Percentiles rank a stretch among this genome's conserved stretches.
phyloP scores from a whole-genome alignment of 2,329 filamentous ascomycete genomes.

The Fusarium sp. region DNA sequence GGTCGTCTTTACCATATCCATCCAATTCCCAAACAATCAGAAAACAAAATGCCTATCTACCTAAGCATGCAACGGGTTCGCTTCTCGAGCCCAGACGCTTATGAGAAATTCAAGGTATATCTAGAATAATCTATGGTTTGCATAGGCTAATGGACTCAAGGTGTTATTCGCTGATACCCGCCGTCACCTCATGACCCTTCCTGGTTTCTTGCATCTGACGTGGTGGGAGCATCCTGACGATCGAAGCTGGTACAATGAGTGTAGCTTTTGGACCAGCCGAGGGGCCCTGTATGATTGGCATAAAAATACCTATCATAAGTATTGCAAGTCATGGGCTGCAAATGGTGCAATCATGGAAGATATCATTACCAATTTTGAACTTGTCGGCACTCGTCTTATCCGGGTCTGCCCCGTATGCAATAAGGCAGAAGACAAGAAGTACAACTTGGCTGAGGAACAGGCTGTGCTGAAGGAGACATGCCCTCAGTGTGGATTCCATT shows the following conservation, averaged over 20 bases:
- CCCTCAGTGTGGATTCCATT: conserved; percentile 34
- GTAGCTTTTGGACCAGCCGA: conserved; percentile 35
- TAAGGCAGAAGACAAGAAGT: conserved; percentile 35
- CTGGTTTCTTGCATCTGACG: conserved; percentile 18
- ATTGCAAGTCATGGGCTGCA: conserved; percentile 29
- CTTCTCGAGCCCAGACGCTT: conserved; percentile 28
- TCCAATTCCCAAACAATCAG: fast-evolving
- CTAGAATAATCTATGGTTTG: fast-evolving
- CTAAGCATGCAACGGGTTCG: conserved; percentile 20
- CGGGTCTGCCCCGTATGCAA: conserved; percentile 33
- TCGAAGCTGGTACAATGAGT: conserved; percentile 32
- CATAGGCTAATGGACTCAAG: background rate
- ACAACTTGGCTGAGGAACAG: conserved; percentile 33
- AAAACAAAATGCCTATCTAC: conserved; percentile 20
- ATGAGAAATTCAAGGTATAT: conserved; percentile 23
- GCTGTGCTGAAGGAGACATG: conserved; percentile 29
- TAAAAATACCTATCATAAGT: conserved; percentile 35
- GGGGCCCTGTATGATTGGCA: conserved; percentile 33
- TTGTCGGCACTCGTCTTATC: conserved; percentile 28
- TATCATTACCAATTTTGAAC: conserved; percentile 37
- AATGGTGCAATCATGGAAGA: conserved; percentile 38
- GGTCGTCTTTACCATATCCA: fast-evolving
- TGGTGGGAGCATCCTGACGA: conserved; percentile 34
- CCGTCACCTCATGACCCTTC: conserved; percentile 25
- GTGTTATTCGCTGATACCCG: conserved; percentile 29